Percentiles rank a stretch among this genome's conserved stretches.
phyloP scores from a whole-genome alignment of 2,329 filamentous ascomycete species.

The Arthrobotrys megalospora region DNA sequence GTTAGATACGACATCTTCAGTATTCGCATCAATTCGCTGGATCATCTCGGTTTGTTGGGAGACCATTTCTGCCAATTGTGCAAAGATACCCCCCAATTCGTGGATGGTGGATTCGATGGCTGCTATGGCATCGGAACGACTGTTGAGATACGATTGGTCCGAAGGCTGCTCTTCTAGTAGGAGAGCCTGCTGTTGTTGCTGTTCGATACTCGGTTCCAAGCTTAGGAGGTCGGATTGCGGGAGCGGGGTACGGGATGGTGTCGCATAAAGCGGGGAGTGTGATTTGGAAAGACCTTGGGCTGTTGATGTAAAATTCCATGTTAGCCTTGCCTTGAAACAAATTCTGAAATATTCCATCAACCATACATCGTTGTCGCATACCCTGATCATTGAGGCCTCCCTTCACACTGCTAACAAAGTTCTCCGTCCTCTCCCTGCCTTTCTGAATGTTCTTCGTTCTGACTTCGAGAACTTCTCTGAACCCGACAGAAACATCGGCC shows the following conservation, averaged over 20 bases:
- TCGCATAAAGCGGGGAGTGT: slow-evolving; percentile 84
- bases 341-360: slow-evolving; percentile 31
- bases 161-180: slow-evolving; percentile 94
- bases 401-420: slow-evolving; percentile 80
- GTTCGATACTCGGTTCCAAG: slow-evolving; percentile 76
- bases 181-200: slow-evolving; percentile 76
- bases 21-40: slow-evolving; percentile 95
- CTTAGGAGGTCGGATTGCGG: slow-evolving; percentile 83
- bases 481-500: slow-evolving; percentile 92
- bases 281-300: slow-evolving; percentile 62
- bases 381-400: slow-evolving; percentile 57
- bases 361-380: slow-evolving; percentile 61
- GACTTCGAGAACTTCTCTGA: slow-evolving; percentile 97
- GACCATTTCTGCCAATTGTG: slow-evolving; percentile 95
- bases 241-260: slow-evolving; percentile 77
- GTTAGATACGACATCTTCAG: slow-evolving; percentile 97
- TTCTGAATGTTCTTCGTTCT: slow-evolving; percentile 98
- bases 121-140: slow-evolving; percentile 94
- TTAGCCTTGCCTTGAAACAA: slow-evolving; percentile 26
- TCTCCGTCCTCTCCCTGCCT: slow-evolving; percentile 90
- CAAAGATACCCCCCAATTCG: slow-evolving; percentile 92
- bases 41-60: slow-evolving; percentile 98
- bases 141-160: slow-evolving; percentile 89
- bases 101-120: slow-evolving; percentile 95
- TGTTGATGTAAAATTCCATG: slow-evolving; percentile 21